Base-by-base conservation (phyloP, 2,329 filamentous ascomycete species). In the Tothia fuscella region DNA sequence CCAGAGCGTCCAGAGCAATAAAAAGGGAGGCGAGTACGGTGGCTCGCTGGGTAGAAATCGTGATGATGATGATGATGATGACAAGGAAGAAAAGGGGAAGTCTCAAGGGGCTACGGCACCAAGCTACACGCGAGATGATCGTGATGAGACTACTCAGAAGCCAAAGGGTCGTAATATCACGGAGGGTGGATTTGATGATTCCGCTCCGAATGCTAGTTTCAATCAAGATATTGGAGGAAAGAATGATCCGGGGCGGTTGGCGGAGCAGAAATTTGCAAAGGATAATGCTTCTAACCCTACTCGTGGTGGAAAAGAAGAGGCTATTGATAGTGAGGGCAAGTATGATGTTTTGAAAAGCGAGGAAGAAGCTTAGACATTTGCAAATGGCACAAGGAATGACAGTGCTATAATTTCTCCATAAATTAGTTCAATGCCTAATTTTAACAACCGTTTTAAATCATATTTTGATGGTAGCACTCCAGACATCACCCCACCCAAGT, bases 241-340 rank as follows among this genome's bases (percentile, higher is more conserved):
- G 47, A 63, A 74, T 30, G 75, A 79, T 49, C 74, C 76, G 3
- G 67, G 66, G 3, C 59, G 73, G 22, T 50, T 58, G 14, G 73
- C 71, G 5, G 54, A 69, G 54, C 41, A 50, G 14, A 52, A 59
- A 38, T 53, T 63, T 30, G 49, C 56, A 50, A 54, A 52, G 50
- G 48, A 40, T 37, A 56, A 57, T 47, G 57, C 56, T 28, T 48
- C 58, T 42, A 53, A 48, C n/a, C 57, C 56, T 38, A 53, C 51
- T 25, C 49, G 56, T 13, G 29, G 22, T n/a, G 39, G 39, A 9
- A 33, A 17, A n/a, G 20, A 5, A 31, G 21, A 31, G 26, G 3
- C 35, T 3, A 37, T n/a, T 10, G 20, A 5, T 7, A 25, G 35
- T 26, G 35, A 37, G 35, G 35, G 35, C 1, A 21, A 37, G 22